phyloP scores from a whole-genome alignment of 1,139 yeast species.

The Cylindricascospora bacillispora region DNA sequence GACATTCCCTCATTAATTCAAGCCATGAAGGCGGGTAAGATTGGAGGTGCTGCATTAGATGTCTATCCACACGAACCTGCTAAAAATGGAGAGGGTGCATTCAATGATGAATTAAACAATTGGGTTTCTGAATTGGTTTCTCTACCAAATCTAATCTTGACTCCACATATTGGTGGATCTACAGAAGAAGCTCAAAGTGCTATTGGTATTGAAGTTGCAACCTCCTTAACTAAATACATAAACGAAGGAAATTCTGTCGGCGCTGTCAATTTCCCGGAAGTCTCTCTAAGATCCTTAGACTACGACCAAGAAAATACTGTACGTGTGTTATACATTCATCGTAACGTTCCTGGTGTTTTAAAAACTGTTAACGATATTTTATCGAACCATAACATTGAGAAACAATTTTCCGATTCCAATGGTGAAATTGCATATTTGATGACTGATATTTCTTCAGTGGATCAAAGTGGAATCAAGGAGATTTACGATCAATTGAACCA shows the following conservation, averaged over 20 bases:
- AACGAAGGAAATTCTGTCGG: conserved; percentile 96
- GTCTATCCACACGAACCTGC: conserved; percentile 98
- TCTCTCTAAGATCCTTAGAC: conserved; percentile 76
- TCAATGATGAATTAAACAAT: conserved; percentile 55
- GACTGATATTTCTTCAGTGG: conserved; percentile 93
- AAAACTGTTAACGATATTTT: conserved; percentile 93
- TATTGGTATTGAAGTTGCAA: conserved; percentile 89
- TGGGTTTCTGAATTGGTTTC: conserved; percentile 80
- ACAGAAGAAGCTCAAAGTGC: conserved; percentile 99
- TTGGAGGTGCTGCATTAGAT: conserved; percentile 96
- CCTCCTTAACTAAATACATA: conserved; percentile 76
- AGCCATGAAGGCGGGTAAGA: conserved; percentile 85
- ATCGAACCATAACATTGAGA: conserved; percentile 91
- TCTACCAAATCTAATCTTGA: conserved; percentile 76
- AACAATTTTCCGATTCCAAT: conserved; percentile 91
- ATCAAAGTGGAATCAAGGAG: conserved; percentile 66
- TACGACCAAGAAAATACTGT: conserved; percentile 81
- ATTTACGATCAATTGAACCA: conserved; percentile 78
- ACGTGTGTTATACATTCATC: conserved; percentile 91
- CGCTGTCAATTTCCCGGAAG: conserved; percentile 99
- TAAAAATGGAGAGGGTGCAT: conserved; percentile 80
- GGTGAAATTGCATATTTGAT: conserved; percentile 95
- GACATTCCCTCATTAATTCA: conserved; percentile 88
- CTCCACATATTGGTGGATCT: conserved; percentile 98
- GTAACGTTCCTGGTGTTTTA: conserved; percentile 97